Evolutionary conservation across 2,329 filamentous ascomycete genomes (phyloP).

Genomic region (Fusarium sp.): DNA sequence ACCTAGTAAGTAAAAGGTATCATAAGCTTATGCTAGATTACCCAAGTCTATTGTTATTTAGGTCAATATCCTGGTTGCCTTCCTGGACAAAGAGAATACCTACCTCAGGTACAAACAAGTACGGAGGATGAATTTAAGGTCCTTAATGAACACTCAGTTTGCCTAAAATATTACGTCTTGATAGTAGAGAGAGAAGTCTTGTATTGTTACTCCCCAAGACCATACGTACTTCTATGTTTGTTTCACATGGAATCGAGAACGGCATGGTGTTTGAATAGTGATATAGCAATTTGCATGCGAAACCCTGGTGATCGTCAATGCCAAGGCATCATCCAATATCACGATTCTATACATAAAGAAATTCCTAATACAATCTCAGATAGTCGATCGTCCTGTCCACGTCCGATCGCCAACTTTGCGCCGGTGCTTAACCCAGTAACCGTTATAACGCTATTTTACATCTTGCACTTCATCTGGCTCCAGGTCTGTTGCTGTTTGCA

Average conservation of each 20-base stretch:
- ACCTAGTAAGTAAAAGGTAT: too few species aligned
- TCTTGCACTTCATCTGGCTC: conserved; percentile 3
- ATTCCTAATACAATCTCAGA: conserved; percentile 34
- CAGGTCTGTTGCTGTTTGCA: conserved; percentile 4
- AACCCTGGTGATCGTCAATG: not conserved
- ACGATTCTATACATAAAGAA: conserved; percentile 23
- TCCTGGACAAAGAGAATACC: not conserved
- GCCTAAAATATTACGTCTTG: not conserved
- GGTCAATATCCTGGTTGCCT: too few species aligned
- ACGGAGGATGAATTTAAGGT: not conserved
- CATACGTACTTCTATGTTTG: not conserved
- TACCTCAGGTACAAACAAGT: too few species aligned
- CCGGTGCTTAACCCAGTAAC: conserved; percentile 25
- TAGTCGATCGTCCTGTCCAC: conserved; percentile 18
- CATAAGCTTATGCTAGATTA: too few species aligned
- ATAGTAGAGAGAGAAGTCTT: not conserved
- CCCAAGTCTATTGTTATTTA: too few species aligned
- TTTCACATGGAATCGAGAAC: not conserved
- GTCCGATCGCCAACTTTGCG: conserved; percentile 27
- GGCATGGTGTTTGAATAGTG: not conserved
- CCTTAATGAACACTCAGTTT: not conserved
- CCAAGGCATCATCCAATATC: conserved; percentile 7
- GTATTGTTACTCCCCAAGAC: not conserved
- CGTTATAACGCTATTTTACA: conserved; percentile 31
- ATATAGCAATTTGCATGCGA: not conserved